Conservation (phyloP, 805 yeast species). For the Debaryomyces castellii region DNA sequence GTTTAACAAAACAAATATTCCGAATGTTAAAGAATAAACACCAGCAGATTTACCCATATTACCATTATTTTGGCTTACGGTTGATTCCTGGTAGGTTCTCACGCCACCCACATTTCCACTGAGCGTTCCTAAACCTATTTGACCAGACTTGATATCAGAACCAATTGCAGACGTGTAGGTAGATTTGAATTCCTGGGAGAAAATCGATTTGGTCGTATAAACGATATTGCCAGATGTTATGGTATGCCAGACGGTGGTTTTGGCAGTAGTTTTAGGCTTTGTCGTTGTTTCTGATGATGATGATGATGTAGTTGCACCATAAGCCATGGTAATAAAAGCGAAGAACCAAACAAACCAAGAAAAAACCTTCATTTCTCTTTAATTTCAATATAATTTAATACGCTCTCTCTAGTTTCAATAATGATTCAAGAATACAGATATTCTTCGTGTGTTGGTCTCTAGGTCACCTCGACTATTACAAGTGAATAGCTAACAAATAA, state of each 20-base stretch:
- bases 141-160: conserved; percentile 22
- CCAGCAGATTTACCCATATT: background rate
- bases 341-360: conserved; percentile 3
- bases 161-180: conserved; percentile 17
- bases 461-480: background rate
- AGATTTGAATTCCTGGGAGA: conserved; percentile 25
- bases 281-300: background rate
- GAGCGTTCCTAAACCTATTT: conserved; percentile 29
- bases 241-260: conserved; percentile 38
- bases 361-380: conserved; percentile 3
- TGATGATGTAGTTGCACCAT: background rate
- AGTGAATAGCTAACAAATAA: background rate
- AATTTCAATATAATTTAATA: background rate
- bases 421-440: background rate
- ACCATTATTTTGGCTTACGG: conserved; percentile 13
- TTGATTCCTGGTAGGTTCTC: conserved; percentile 28
- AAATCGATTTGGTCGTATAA: conserved; percentile 22
- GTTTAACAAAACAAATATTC: background rate
- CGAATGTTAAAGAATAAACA: background rate
- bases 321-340: conserved; percentile 3
- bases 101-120: conserved; percentile 29
- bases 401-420: background rate
- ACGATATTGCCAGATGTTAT: conserved; percentile 29
- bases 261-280: conserved; percentile 1
- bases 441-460: background rate